These are phyloP conservation scores for Macroventuria anomochaeta DNA, from an alignment of 2,329 filamentous ascomycete genomes.

Conservation along the genomic window DNA sequence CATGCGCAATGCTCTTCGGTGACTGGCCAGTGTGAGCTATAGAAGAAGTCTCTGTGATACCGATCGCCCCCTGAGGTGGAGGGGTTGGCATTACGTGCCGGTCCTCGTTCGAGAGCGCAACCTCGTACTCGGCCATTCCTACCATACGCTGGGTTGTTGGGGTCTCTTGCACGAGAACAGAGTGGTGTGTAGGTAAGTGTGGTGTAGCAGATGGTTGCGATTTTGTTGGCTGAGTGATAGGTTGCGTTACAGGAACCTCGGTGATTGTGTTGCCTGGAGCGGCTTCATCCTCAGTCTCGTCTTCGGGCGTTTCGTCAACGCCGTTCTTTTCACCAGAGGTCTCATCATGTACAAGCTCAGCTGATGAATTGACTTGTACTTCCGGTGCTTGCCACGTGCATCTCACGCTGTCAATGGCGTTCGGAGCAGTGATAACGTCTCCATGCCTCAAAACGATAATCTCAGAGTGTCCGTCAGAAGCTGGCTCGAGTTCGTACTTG, in stretches of 20 bases:
- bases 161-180: constrained; percentile 43
- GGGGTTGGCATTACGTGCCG: not conserved
- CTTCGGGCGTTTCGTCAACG: constrained; percentile 19
- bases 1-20: not conserved
- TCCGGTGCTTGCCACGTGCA: constrained; percentile 30
- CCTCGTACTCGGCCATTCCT: not conserved
- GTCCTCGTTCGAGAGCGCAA: constrained; percentile 1
- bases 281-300: constrained; percentile 37
- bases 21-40: constrained; percentile 28
- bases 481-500: constrained; percentile 30
- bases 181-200: constrained; percentile 29
- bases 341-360: constrained; percentile 15
- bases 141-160: constrained; percentile 32
- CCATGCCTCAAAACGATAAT: constrained; percentile 38
- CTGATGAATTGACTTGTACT: constrained; percentile 44
- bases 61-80: not conserved
- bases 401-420: constrained; percentile 13
- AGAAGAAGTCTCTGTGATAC: constrained; percentile 15
- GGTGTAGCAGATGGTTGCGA: constrained; percentile 31
- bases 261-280: constrained; percentile 27
- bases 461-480: constrained; percentile 23
- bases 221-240: constrained; percentile 18
- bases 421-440: constrained; percentile 32
- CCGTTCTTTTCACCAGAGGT: not conserved
- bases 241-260: constrained; percentile 24